Conservation (phyloP, 2,329 filamentous ascomycete genomes). For the Diaporthe sp. region DNA sequence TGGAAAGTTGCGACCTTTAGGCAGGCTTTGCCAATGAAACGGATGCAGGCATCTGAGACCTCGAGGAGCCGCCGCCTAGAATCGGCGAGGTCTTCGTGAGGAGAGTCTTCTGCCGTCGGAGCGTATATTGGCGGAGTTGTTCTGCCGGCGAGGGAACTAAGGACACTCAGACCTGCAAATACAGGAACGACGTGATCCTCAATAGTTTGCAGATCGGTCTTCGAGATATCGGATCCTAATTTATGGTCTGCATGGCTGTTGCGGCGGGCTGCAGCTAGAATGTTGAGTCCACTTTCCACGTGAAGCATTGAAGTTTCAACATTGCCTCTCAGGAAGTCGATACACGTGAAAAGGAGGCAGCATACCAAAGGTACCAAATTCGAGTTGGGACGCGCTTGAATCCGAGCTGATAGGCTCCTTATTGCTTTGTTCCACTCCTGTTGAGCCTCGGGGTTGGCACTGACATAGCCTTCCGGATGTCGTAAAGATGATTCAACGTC, state of each 20-base stretch:
- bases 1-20: not conserved
- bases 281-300: not conserved
- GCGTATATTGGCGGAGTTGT: not conserved
- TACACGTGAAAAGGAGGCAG: not conserved
- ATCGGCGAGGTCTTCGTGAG: not conserved
- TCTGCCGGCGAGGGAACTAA: not conserved
- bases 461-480: not conserved
- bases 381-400: not conserved
- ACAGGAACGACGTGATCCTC: not conserved
- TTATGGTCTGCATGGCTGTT: not conserved
- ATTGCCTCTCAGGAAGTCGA: not conserved
- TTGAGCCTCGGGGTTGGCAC: not conserved
- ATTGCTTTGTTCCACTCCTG: not conserved
- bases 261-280: not conserved
- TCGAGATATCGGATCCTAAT: not conserved
- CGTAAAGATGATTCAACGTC: constrained; percentile 1
- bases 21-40: not conserved
- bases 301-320: constrained; percentile 4
- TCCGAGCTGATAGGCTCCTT: not conserved
- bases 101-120: not conserved
- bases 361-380: not conserved
- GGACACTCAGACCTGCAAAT: not conserved
- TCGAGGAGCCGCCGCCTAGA: not conserved
- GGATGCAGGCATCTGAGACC: not conserved
- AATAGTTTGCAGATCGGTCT: not conserved